Evolutionary conservation across 768 basidiomycete genomes (phyloP).

Genomic region (Cystobasidium tubakii): DNA sequence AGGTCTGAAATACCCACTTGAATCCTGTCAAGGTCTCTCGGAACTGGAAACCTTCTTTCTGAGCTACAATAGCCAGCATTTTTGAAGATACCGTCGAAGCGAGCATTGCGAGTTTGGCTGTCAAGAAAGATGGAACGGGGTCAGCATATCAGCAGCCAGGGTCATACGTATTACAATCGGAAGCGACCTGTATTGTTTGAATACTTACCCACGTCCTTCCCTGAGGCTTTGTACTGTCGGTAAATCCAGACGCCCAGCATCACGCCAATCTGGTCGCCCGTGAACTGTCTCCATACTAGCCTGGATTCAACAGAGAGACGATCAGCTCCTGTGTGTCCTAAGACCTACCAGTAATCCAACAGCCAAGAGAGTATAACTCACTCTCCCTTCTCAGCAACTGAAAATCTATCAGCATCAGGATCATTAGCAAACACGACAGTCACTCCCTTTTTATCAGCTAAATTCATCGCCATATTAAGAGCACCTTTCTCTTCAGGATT

Average conservation of each 20-base stretch:
- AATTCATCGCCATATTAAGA: conserved; percentile 60
- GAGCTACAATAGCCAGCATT: conserved; percentile 74
- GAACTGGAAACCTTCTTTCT: conserved; percentile 71
- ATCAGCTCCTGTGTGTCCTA: background rate
- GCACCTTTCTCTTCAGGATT: conserved; percentile 86
- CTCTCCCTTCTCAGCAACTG: conserved; percentile 63
- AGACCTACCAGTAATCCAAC: no score
- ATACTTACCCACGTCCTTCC: conserved; percentile 53
- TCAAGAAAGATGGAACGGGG: background rate
- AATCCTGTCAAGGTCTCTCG: conserved; percentile 83
- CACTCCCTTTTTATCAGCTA: conserved; percentile 57
- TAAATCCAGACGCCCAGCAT: conserved; percentile 55
- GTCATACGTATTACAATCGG: no score
- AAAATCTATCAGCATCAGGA: conserved; percentile 78
- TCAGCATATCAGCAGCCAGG: background rate
- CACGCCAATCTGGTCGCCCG: conserved; percentile 75
- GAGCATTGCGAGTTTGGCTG: conserved; percentile 69
- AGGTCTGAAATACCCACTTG: conserved; percentile 58
- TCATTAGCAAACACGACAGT: conserved; percentile 77
- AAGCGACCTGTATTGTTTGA: no score
- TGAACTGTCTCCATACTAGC: conserved; percentile 65
- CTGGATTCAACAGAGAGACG: conserved; percentile 4
- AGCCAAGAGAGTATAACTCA: conserved; percentile 47
- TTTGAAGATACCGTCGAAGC: conserved; percentile 86
- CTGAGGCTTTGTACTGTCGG: conserved; percentile 52